Conservation (phyloP, 148 eudicot genomes). For the Rhododendron molle region DNA sequence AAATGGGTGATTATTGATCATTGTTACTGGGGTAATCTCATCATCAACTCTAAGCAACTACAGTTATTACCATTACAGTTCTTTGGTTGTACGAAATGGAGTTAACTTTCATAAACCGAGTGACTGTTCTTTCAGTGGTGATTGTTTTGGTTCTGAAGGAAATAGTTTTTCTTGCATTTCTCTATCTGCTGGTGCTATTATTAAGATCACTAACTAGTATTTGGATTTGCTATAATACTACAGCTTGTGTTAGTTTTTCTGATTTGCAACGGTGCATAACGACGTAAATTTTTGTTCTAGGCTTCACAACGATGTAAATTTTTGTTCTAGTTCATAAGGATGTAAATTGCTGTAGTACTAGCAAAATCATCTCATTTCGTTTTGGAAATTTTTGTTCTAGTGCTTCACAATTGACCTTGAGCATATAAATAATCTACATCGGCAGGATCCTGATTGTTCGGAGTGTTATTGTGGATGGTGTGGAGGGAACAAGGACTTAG, state of each 20-base stretch:
- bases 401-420: background rate
- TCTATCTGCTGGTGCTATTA: background rate
- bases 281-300: no score
- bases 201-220: background rate
- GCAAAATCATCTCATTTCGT: background rate
- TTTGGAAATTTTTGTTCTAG: background rate
- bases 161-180: background rate
- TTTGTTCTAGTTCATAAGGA: background rate
- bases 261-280: background rate
- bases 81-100: background rate
- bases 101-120: background rate
- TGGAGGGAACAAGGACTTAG: constrained; percentile 47
- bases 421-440: background rate
- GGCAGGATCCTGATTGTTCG: constrained; percentile 52
- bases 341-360: background rate
- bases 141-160: background rate
- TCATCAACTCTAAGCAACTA: background rate
- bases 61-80: background rate
- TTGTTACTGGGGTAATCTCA: background rate
- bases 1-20: background rate
- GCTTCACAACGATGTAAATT: background rate
- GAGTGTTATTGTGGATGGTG: constrained; percentile 74
- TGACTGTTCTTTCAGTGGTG: background rate
- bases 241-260: background rate
- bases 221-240: background rate